Evolutionary conservation across 83 land plant species (phyloP), one percentile per base, ranked within the genome.

Genomic region (Diphasiastrum complanatum): DNA sequence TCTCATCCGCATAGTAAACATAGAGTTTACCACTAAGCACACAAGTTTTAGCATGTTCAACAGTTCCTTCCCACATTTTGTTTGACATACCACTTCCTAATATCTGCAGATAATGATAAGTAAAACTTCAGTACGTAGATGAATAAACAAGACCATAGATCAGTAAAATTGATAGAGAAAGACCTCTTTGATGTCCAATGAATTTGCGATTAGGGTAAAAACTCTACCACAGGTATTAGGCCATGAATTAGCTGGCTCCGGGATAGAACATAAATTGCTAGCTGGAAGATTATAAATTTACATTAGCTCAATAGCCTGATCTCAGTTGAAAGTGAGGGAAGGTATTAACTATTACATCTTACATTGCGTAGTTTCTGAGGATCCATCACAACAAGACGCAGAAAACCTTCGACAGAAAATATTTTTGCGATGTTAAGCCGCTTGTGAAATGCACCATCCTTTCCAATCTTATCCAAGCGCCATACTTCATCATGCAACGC

Each of bases 381-480:
- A 33, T 54, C 58, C 58, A 54, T 54, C 10, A 30, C 33, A 54
- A 54, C 58, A 18, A 54, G n/a, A 4, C 33, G 29, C 58, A 54
- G 33, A 25, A 54, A 54, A n/a, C 29, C 58, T 28, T 54, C 34
- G n/a, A 54, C 58, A 18, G 58, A 5, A 6, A 25, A 6, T 5
- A 54, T 30, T 28, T 10, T 5, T 6, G 24, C 10, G 4, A 25
- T 18, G 33, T 54, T 54, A 4, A 54, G 33, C 33, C 33, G 29
- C 33, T 54, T 54, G 33, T 54, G 58, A 25, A 54, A 54, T 25
- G 58, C 58, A 18, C 58, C 58, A 33, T 54, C 58, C n/a, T 54
- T 54, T 22, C 58, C 58, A 28, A 54, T 54, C 33, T 54, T 54
- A 30, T 54, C 58, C n/a, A n/a, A n/a, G n/a, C n/a, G n/a, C n/a